Conservation (phyloP, 768 basidiomycete species). For the Xerocomellus amylosporus region DNA sequence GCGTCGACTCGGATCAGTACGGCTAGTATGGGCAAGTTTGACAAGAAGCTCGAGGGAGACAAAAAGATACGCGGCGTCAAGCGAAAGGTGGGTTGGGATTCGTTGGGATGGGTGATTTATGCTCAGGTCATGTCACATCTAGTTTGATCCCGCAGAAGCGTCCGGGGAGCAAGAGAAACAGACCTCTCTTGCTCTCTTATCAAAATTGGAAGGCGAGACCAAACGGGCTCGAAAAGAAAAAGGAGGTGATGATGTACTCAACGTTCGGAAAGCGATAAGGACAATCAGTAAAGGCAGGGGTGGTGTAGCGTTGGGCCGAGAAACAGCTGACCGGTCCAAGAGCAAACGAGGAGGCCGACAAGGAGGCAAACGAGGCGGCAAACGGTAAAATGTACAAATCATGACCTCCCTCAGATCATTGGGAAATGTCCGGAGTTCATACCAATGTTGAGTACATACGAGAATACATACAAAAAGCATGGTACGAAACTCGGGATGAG, state of each 20-base stretch:
- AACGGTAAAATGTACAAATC: conserved; percentile 9
- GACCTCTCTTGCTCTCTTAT: conserved; percentile 69
- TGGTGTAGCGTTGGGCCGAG: conserved; percentile 53
- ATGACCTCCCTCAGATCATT: too few species aligned
- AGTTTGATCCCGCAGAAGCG: conserved; percentile 86
- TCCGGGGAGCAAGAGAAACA: conserved; percentile 67
- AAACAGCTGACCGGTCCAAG: conserved; percentile 29
- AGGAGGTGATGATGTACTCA: conserved; percentile 55
- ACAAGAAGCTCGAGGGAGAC: conserved; percentile 87
- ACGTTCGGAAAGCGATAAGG: conserved; percentile 86
- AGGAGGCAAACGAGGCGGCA: conserved; percentile 29
- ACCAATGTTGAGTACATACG: conserved; percentile 16
- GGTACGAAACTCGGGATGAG: conserved; percentile 8
- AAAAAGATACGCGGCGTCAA: conserved; percentile 85
- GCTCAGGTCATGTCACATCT: background rate
- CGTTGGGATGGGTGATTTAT: background rate
- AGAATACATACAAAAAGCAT: conserved; percentile 17
- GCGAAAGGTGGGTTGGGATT: conserved; percentile 66
- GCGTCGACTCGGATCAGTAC: conserved; percentile 79
- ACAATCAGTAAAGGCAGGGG: conserved; percentile 70
- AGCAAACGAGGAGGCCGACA: conserved; percentile 31
- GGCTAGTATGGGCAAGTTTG: conserved; percentile 94
- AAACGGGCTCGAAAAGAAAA: conserved; percentile 52
- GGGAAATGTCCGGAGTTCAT: conserved; percentile 8
- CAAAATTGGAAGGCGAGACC: conserved; percentile 68